These are phyloP conservation scores for Phytophthora pistaciae DNA, from an alignment of 352 stramenopile species.

Conservation along the genomic window DNA sequence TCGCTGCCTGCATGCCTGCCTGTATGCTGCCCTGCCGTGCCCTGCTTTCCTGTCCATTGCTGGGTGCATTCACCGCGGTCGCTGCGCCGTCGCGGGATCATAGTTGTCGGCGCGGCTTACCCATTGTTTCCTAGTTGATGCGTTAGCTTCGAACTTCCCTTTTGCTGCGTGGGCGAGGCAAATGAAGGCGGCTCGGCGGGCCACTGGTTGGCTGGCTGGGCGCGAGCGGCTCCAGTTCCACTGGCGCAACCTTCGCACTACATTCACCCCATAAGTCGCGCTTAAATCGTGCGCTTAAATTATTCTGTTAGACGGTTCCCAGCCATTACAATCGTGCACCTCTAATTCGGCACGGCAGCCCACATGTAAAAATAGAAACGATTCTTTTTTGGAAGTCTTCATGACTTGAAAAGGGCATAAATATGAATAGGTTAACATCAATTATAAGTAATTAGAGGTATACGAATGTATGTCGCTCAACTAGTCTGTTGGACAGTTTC, in stretches of 20 bases:
- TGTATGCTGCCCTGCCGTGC: neutral
- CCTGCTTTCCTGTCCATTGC: neutral
- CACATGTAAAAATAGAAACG: too few relatives aligned
- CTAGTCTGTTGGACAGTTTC: too few relatives aligned
- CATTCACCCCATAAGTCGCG: neutral
- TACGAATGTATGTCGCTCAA: too few relatives aligned
- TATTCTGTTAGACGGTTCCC: neutral
- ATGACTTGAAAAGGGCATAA: too few relatives aligned
- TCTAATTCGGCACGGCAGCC: too few relatives aligned
- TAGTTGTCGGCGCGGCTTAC: constrained; percentile 36
- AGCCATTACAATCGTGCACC: too few relatives aligned
- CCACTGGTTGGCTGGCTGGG: constrained; percentile 59
- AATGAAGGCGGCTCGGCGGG: constrained; percentile 33
- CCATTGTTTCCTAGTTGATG: constrained; percentile 76
- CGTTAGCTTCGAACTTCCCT: constrained; percentile 78
- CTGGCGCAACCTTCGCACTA: constrained; percentile 41
- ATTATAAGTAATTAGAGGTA: too few relatives aligned
- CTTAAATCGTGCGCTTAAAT: constrained; percentile 26
- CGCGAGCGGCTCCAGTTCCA: constrained; percentile 8
- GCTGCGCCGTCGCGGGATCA: neutral
- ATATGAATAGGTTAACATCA: too few relatives aligned
- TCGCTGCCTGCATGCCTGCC: neutral
- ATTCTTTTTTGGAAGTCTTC: too few relatives aligned
- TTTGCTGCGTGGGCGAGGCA: constrained; percentile 49
- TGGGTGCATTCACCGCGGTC: neutral